Evolutionary conservation across 768 basidiomycete species (phyloP).

Genomic region (Lentinula lateritia): DNA sequence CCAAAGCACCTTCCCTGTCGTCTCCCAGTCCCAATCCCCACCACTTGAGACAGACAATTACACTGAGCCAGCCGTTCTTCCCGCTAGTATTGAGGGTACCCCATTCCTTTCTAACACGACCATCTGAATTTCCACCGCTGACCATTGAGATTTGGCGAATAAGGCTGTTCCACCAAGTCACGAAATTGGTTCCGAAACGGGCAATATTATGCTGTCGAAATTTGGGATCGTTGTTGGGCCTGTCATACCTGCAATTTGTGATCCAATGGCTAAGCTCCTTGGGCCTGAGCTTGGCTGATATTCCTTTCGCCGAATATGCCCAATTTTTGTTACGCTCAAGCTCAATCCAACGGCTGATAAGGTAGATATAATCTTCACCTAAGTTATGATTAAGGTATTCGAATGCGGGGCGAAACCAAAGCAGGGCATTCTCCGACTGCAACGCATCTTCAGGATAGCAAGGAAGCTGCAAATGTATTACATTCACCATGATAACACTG

Average conservation of each 20-base stretch:
- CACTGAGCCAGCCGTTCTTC: neutral
- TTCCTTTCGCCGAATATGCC: neutral
- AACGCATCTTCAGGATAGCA: neutral
- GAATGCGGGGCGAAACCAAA: neutral
- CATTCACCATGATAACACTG: no score
- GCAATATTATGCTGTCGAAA: neutral
- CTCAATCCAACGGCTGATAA: neutral
- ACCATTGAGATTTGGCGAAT: no score
- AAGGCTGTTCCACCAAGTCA: neutral
- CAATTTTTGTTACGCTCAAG: neutral
- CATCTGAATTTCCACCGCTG: no score
- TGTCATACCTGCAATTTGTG: neutral
- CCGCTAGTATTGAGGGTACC: neutral
- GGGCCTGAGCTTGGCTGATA: neutral
- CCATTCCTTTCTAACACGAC: neutral
- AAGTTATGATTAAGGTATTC: neutral
- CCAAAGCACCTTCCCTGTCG: neutral
- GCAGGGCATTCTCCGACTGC: neutral
- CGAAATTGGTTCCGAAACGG: neutral
- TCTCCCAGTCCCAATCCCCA: neutral
- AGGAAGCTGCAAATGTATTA: neutral
- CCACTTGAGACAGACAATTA: neutral
- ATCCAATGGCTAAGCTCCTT: neutral
- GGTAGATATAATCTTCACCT: neutral
- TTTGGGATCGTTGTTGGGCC: neutral